phyloP scores from a whole-genome alignment of 768 basidiomycete species.

The Calvatia gigantea region DNA sequence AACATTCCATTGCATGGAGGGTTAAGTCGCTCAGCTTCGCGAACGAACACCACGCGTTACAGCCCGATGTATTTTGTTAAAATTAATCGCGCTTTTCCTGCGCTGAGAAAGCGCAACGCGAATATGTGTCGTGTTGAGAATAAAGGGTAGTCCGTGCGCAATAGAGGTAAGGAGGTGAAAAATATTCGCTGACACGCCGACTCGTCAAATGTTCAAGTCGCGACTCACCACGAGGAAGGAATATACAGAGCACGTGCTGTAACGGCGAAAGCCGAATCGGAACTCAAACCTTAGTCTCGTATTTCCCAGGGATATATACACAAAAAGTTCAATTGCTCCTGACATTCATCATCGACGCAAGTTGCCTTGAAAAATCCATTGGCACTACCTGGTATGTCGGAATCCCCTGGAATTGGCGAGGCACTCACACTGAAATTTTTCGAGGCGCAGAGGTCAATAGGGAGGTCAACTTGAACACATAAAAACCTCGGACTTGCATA shows the following conservation, averaged over 20 bases:
- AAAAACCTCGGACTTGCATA: constrained; percentile 16
- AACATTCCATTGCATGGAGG: constrained; percentile 72
- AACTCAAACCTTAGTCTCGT: constrained; percentile 29
- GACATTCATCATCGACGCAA: constrained; percentile 27
- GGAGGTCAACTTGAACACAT: constrained; percentile 65
- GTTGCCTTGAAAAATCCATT: constrained; percentile 95
- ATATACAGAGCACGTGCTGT: constrained; percentile 14
- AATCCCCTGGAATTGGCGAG: neutral
- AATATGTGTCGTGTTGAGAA: neutral
- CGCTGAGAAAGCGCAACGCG: neutral
- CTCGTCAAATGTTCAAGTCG: neutral
- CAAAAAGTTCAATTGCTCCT: constrained; percentile 27
- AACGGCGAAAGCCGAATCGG: constrained; percentile 18
- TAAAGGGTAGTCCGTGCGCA: neutral
- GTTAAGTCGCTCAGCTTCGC: neutral
- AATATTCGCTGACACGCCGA: constrained; percentile 8
- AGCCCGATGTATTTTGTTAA: neutral
- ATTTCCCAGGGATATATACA: constrained; percentile 32
- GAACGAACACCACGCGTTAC: constrained; percentile 15
- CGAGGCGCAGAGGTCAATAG: constrained; percentile 78
- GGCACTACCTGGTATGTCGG: constrained; percentile 66
- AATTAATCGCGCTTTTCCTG: neutral
- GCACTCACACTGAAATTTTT: neutral
- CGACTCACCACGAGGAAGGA: neutral
- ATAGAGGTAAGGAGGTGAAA: neutral